These are phyloP conservation scores for Nakaseomyces sp. DNA, from an alignment of 1,139 yeast genomes.

Conservation along the genomic window DNA sequence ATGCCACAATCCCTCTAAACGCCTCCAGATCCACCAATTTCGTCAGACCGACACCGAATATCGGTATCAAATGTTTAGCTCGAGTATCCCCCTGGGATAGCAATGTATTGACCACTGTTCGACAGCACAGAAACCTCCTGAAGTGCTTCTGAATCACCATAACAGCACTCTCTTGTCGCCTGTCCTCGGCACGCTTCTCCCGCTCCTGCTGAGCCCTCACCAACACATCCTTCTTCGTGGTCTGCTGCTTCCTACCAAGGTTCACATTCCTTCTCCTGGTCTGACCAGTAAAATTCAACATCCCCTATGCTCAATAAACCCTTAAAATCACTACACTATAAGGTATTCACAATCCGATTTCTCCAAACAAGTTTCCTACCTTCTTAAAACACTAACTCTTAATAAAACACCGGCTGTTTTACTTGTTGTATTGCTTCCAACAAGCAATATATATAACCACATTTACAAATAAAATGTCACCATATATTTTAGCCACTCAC, in stretches of 20 bases:
- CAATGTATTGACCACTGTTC: constrained; percentile 12
- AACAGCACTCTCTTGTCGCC: constrained; percentile 41
- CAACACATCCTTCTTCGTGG: constrained; percentile 36
- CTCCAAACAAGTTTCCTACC: too few relatives aligned
- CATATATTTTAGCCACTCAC: too few relatives aligned
- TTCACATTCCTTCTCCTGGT: constrained; percentile 59
- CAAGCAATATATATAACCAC: too few relatives aligned
- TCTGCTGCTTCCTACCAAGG: constrained; percentile 46
- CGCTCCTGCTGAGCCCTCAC: constrained; percentile 61
- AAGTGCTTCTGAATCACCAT: constrained; percentile 41
- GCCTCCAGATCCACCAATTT: constrained; percentile 9
- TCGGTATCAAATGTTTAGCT: constrained; percentile 12
- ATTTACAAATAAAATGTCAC: too few relatives aligned
- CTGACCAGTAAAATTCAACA: constrained; percentile 57
- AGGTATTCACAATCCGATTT: too few relatives aligned
- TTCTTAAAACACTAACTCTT: too few relatives aligned
- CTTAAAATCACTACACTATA: too few relatives aligned
- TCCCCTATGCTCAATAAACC: too few relatives aligned
- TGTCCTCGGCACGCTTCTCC: constrained; percentile 52
- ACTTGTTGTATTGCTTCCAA: too few relatives aligned
- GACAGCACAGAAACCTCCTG: constrained; percentile 34
- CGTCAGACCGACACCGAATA: constrained; percentile 23
- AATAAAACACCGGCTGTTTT: too few relatives aligned
- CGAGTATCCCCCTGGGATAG: constrained; percentile 3
- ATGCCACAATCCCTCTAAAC: not conserved